Conservation (phyloP, 768 basidiomycete species). For the Rubroboletus pulcherrimus region DNA sequence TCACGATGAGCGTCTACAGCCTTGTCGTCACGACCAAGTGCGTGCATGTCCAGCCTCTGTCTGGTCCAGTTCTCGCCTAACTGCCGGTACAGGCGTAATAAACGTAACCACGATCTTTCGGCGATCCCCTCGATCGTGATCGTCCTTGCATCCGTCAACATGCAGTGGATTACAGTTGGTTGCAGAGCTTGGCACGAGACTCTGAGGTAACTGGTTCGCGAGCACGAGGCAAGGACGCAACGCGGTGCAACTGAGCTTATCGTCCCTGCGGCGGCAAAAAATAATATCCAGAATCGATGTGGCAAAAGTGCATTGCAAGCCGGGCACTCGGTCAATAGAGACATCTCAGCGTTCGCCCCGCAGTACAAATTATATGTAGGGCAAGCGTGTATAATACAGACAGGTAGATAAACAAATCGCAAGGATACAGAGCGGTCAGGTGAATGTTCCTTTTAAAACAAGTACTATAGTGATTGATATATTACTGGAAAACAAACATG, state of each 20-base stretch:
- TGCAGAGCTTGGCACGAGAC: neutral
- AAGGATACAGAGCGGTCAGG: conserved; percentile 24
- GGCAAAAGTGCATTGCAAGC: neutral
- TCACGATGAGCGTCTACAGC: neutral
- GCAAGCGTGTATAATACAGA: conserved; percentile 13
- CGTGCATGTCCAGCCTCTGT: neutral
- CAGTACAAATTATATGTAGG: conserved; percentile 9
- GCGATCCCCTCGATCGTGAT: conserved; percentile 22
- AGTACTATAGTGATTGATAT: conserved; percentile 18
- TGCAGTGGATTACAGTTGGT: neutral
- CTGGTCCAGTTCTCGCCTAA: neutral
- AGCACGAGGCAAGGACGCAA: neutral
- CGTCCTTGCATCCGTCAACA: conserved; percentile 1
- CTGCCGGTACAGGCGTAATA: neutral
- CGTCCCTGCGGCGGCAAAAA: neutral
- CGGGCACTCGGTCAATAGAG: neutral
- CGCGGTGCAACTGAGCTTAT: neutral
- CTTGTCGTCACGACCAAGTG: conserved; percentile 1
- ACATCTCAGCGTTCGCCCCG: conserved; percentile 10
- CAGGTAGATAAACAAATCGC: conserved; percentile 22
- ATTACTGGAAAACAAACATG: conserved; percentile 9
- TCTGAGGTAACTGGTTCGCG: neutral
- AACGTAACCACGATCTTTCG: conserved; percentile 1
- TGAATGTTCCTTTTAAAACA: conserved; percentile 12
- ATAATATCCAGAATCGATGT: neutral